A percentile compares a stretch with the other conserved stretches of the same genome.
phyloP scores from a whole-genome alignment of 75 land plant species.

The Selaginella tamariscina region DNA sequence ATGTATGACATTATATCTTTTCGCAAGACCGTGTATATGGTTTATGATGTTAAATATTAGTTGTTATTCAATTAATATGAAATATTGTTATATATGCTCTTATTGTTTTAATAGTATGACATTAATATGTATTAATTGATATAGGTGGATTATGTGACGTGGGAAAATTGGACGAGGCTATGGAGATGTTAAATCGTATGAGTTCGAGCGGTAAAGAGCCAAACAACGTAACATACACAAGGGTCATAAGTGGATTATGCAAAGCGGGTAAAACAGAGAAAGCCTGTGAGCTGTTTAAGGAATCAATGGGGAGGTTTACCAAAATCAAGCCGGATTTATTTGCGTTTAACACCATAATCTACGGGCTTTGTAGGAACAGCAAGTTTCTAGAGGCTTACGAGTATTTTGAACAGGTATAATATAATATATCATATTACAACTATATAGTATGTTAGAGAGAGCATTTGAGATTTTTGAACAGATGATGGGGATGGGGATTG shows the following conservation, averaged over 20 bases:
- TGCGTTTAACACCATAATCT: slow-evolving; percentile 31
- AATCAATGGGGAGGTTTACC: slow-evolving; percentile 33
- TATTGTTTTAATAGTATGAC: too few relatives aligned
- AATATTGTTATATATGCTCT: too few relatives aligned
- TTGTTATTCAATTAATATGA: too few relatives aligned
- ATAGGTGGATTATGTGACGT: slow-evolving; percentile 12
- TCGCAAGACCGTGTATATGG: too few relatives aligned
- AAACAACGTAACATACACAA: not conserved
- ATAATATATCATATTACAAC: too few relatives aligned
- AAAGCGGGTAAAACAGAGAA: slow-evolving; percentile 22
- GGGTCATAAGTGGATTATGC: not conserved
- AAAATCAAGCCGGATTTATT: slow-evolving; percentile 31
- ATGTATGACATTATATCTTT: too few relatives aligned
- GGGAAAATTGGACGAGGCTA: not conserved
- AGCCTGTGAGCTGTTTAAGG: slow-evolving; percentile 31
- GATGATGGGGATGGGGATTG: slow-evolving; percentile 32
- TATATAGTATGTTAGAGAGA: slow-evolving; percentile 34
- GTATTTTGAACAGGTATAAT: too few relatives aligned
- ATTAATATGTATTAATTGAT: too few relatives aligned
- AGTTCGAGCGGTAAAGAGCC: not conserved
- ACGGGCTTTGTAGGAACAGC: slow-evolving; percentile 31
- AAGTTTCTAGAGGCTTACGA: slow-evolving; percentile 39
- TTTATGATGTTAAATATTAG: too few relatives aligned
- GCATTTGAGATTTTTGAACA: slow-evolving; percentile 34
- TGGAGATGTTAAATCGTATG: not conserved